These are phyloP conservation scores for Pythium scleroteichum DNA, from an alignment of 352 stramenopile species.

Conservation along the genomic window DNA sequence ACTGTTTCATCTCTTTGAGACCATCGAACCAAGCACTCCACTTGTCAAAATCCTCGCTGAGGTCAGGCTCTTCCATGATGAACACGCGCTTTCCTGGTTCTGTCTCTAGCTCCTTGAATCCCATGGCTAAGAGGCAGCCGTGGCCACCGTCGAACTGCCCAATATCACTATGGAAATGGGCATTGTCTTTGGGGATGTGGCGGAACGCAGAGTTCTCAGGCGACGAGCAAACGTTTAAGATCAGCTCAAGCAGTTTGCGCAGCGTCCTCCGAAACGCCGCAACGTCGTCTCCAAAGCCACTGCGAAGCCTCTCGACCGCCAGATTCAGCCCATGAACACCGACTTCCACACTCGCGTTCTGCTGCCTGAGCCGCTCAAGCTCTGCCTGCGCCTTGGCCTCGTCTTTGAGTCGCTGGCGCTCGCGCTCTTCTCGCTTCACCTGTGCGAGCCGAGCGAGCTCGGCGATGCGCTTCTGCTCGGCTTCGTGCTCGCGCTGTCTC, in stretches of 20 bases:
- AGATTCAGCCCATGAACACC: constrained; percentile 45
- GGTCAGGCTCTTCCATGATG: constrained; percentile 73
- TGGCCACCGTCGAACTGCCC: constrained; percentile 63
- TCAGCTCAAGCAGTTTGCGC: constrained; percentile 50
- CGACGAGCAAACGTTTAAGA: constrained; percentile 67
- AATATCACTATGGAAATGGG: constrained; percentile 65
- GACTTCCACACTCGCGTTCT: constrained; percentile 38
- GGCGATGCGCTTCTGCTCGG: constrained; percentile 36
- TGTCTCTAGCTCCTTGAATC: constrained; percentile 63
- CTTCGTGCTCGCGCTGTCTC: constrained; percentile 28
- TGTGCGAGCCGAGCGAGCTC: constrained; percentile 56
- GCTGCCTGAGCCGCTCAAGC: constrained; percentile 29
- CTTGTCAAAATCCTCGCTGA: constrained; percentile 69
- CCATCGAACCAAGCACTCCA: constrained; percentile 85
- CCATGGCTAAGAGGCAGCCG: constrained; percentile 66
- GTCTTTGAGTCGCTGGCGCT: constrained; percentile 33
- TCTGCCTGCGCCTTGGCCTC: constrained; percentile 20
- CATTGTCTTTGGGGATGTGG: constrained; percentile 74
- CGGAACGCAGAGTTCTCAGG: constrained; percentile 73
- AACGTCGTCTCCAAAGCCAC: constrained; percentile 29
- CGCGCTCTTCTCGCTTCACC: constrained; percentile 44
- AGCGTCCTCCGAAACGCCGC: constrained; percentile 36
- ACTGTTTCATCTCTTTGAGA: constrained; percentile 63
- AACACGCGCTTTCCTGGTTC: constrained; percentile 55
- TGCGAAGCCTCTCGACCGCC: constrained; percentile 43